Base-by-base conservation (phyloP, 345 rosid genomes). In the Gossypium herbaceum region DNA sequence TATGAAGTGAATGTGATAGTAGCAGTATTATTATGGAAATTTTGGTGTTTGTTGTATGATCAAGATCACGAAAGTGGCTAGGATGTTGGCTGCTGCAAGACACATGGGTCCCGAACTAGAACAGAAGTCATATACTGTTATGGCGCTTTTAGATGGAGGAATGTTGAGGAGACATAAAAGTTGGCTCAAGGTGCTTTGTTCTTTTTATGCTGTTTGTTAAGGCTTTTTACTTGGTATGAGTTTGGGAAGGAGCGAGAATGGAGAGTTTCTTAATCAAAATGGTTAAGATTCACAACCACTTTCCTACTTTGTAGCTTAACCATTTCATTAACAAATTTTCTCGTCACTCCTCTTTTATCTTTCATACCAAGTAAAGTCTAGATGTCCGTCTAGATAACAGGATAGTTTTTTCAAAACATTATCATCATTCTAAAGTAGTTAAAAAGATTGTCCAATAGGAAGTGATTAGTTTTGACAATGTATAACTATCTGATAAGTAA, bases 81-180 rank as follows among this genome's bases (percentile, higher is more conserved):
- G 93, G 72, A 76, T 80, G 85, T 79, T 94, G 81, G 98, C 97
- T 78, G 86, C 93, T 78, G 85, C 91, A 24, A 92, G 87, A 83
- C 85, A 88, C 0, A 68, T 27, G 62, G 86, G 82, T 39, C 59
- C 52, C 72, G 83, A 80, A 20, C 25, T 73, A 75, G 88, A 85
- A 58, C 84, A 80, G 77, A 91, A 90, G 72, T 78, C 85, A 16
- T 91, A 85, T 76, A 81, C 93, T 1, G 87, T 94, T 56, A 92
- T 90, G 98, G 94, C 97, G 44, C 95, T 94, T 73, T 79, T 92
- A 76, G 97, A 94, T 75, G 98, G 97, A 78, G 92, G 94, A 51
- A 86, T 82, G 86, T 80, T 94, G 78, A 83, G 77, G 84, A 90
- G 98, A 77, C 98, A 94, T 39, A 91, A 82, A 83, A 92, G 90